phyloP scores from a whole-genome alignment of 352 stramenopile species.

The Phytophthora capsici region DNA sequence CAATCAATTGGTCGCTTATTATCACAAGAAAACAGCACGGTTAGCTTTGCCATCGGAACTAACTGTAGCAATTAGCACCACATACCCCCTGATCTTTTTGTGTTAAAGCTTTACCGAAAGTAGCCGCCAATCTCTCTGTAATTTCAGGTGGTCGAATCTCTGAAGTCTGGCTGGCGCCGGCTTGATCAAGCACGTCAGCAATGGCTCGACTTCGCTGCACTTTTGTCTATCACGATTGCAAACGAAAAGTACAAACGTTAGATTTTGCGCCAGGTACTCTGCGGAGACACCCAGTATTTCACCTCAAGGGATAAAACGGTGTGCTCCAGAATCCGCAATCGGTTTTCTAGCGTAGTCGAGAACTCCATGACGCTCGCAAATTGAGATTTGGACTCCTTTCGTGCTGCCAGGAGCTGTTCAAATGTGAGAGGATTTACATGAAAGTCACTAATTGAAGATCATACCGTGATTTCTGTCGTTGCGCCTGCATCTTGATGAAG shows the following conservation, averaged over 20 bases:
- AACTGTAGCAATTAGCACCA: too few relatives aligned
- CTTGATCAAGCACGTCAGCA: constrained; percentile 21
- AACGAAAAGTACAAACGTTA: constrained; percentile 1
- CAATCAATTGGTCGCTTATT: constrained; percentile 11
- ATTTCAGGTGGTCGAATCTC: constrained; percentile 6
- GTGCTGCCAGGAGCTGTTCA: constrained; percentile 23
- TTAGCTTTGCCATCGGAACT: not conserved
- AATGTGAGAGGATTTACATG: not conserved
- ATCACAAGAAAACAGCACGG: not conserved
- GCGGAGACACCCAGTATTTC: not conserved
- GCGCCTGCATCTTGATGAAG: constrained; percentile 20
- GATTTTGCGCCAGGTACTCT: not conserved
- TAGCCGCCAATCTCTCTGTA: not conserved
- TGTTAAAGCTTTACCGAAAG: not conserved
- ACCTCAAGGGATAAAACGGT: constrained; percentile 34
- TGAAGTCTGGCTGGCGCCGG: not conserved
- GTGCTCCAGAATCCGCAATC: constrained; percentile 34
- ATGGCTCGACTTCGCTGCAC: constrained; percentile 32
- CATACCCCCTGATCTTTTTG: constrained; percentile 12
- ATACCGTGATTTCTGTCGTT: constrained; percentile 24
- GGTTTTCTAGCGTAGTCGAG: constrained; percentile 32
- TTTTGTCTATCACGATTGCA: constrained; percentile 20
- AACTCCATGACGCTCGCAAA: constrained; percentile 27
- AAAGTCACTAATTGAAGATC: not conserved
- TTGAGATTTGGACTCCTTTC: constrained; percentile 21